phyloP scores from a whole-genome alignment of 2,329 filamentous ascomycete genomes.

The Diplodia sapinea region DNA sequence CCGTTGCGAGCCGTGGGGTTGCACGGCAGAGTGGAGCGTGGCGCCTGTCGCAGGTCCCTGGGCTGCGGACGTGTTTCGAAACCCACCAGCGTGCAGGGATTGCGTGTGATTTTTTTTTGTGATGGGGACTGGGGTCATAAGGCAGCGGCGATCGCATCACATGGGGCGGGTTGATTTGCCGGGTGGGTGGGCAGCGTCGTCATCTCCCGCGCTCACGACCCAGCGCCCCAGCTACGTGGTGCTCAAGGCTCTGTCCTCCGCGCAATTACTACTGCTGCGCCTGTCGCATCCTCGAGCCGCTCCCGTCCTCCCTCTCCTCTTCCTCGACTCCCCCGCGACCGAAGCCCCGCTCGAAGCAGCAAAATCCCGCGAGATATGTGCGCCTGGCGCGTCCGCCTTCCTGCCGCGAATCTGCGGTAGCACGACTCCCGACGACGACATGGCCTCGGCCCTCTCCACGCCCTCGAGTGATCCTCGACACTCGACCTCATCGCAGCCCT shows the following conservation, averaged over 20 bases:
- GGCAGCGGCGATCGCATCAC: constrained; percentile 25
- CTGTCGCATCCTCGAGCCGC: neutral
- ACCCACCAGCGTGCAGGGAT: constrained; percentile 4
- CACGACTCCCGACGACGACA: constrained; percentile 22
- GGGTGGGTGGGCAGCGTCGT: constrained; percentile 25
- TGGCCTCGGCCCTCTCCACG: constrained; percentile 31
- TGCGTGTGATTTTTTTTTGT: neutral
- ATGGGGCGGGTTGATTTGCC: constrained; percentile 14
- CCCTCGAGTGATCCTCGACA: constrained; percentile 44
- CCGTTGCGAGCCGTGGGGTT: neutral
- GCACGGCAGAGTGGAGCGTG: constrained; percentile 23
- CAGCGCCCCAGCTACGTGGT: constrained; percentile 24
- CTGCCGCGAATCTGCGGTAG: constrained; percentile 30
- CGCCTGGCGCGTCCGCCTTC: constrained; percentile 19
- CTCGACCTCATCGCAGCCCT: constrained; percentile 44
- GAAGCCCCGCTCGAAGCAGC: neutral
- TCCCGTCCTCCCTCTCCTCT: constrained; percentile 5
- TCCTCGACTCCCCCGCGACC: neutral
- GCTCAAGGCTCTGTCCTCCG: constrained; percentile 12
- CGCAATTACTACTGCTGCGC: neutral
- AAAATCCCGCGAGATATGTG: constrained; percentile 22
- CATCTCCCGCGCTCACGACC: constrained; percentile 15
- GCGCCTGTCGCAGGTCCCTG: constrained; percentile 16
- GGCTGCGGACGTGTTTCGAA: neutral
- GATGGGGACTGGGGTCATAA: constrained; percentile 1